Evolutionary conservation across 2,329 filamentous ascomycete species (phyloP).

Genomic region (Thermothelomyces thermophilus): DNA sequence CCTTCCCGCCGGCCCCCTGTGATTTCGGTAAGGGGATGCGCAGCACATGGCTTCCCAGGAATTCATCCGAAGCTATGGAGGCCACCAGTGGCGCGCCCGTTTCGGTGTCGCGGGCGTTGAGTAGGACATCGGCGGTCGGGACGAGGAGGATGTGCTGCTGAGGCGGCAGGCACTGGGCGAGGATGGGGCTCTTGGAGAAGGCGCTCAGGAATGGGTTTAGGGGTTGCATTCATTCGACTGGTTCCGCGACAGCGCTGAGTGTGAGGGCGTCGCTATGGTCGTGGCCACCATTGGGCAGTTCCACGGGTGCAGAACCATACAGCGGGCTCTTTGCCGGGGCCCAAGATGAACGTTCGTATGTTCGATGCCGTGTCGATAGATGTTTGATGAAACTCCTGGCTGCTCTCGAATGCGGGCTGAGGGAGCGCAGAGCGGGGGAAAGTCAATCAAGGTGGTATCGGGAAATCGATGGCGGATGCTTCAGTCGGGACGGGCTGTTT

Average conservation of each 20-base stretch:
- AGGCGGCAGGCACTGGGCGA: conserved; percentile 82
- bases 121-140: conserved; percentile 84
- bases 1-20: conserved; percentile 47
- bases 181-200: conserved; percentile 95
- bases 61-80: conserved; percentile 83
- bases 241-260: conserved; percentile 20
- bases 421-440: no score
- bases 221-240: conserved; percentile 72
- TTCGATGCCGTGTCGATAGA: no score
- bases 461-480: neutral
- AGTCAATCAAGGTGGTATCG: neutral
- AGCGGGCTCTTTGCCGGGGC: conserved; percentile 4
- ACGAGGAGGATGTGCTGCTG: conserved; percentile 93
- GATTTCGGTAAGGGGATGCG: conserved; percentile 59
- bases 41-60: conserved; percentile 92
- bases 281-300: conserved; percentile 22
- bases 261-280: conserved; percentile 10
- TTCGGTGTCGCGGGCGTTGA: conserved; percentile 82
- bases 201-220: conserved; percentile 97
- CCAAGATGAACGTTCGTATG: neutral
- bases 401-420: no score
- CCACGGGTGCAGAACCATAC: conserved; percentile 12
- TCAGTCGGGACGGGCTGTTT: neutral
- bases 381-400: no score
- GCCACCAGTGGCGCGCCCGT: conserved; percentile 70